These are phyloP conservation scores for Serendipita sp. DNA, from an alignment of 768 basidiomycete genomes.

Conservation along the genomic window DNA sequence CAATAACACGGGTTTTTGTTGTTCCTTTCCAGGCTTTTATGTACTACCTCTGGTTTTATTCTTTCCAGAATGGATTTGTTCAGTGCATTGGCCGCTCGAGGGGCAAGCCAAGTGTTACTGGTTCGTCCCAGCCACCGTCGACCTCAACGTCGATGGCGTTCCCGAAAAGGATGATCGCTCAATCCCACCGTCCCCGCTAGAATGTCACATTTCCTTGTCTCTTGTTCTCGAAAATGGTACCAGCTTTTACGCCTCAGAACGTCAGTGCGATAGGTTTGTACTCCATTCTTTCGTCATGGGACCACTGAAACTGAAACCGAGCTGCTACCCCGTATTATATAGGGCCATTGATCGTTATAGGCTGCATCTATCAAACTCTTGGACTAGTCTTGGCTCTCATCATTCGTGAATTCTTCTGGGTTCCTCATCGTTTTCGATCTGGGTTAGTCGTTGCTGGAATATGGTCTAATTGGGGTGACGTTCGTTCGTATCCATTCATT, in stretches of 20 bases:
- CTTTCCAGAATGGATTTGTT: conserved; percentile 48
- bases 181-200: conserved; percentile 7
- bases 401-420: conserved; percentile 53
- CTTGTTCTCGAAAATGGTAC: conserved; percentile 57
- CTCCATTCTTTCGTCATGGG: conserved; percentile 1
- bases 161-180: neutral
- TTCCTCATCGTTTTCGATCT: conserved; percentile 59
- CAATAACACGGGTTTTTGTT: neutral
- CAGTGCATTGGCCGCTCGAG: conserved; percentile 38
- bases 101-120: conserved; percentile 45
- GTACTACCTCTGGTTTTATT: conserved; percentile 37
- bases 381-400: conserved; percentile 39
- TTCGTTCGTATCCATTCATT: conserved; percentile 31
- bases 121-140: conserved; percentile 16
- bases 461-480: conserved; percentile 55
- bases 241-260: conserved; percentile 45
- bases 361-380: conserved; percentile 39
- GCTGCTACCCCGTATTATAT: neutral
- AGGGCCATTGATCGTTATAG: conserved; percentile 53
- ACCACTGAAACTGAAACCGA: neutral
- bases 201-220: conserved; percentile 49
- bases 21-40: conserved; percentile 29
- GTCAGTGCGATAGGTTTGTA: conserved; percentile 18
- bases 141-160: neutral
- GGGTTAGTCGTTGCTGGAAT: conserved; percentile 55